Evolutionary conservation across 2,329 filamentous ascomycete genomes (phyloP), one percentile per base, ranked within the genome.

Genomic region (Alternaria rosae): DNA sequence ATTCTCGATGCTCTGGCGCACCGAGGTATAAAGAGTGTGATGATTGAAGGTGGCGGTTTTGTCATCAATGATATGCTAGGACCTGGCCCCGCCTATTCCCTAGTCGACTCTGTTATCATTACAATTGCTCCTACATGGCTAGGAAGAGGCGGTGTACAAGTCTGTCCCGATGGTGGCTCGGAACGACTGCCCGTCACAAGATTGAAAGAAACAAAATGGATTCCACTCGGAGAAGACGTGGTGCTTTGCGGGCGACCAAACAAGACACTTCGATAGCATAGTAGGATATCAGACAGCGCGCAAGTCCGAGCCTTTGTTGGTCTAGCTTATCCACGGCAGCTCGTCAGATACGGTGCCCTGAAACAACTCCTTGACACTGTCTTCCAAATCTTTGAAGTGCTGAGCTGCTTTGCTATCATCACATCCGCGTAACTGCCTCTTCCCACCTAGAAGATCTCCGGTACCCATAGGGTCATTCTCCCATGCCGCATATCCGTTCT

Each of bases 91-190:
- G 59, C 59, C 2, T 61, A 61, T 21, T 50, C 48, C 3, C 81
- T 93, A 9, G 84, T 97, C 43, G 86, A 92, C 74, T 90, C 90
- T 3, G 89, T 97, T 51, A 91, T 98, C 70, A 85, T 97, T 60
- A 97, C 94, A 0, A 89, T 97, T 72, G 93, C 94, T 4, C 94
- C 94, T 9, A 92, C 89, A 0, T 98, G 93, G 87, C 84, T 98
- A n/a, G 94, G 94, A 2, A 85, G 87, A 62, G 92, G 92, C 3
- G 93, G 93, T 8, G 92, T 97, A 10, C 85, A 89, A 11, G 92
- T 97, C 3, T 90, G 88, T 48, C 94, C 94, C 2, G 83, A 87
- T 20, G 84, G 87, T 32, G 85, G 84, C 42, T 71, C 78, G 3
- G 84, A 80, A 47, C 72, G 68, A 41, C 45, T 86, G 50, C 84